Conservation (phyloP, 352 stramenopile genomes). For the Globisporangium carolinianum region DNA sequence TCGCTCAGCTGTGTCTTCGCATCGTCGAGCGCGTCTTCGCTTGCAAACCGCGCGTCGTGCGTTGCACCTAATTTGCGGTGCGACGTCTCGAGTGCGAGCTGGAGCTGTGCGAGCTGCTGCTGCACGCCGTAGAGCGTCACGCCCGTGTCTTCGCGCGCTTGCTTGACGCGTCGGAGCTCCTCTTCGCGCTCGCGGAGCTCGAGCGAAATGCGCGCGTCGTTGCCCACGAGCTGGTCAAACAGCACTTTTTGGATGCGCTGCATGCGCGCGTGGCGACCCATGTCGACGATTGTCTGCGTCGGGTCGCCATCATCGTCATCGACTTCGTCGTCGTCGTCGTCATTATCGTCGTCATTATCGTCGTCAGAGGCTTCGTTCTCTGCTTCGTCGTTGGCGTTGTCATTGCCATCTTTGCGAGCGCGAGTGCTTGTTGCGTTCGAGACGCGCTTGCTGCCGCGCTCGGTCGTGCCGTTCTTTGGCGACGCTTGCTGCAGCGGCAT, state of each 20-base stretch:
- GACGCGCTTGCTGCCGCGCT: no score
- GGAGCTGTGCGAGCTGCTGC: constrained; percentile 91
- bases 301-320: constrained; percentile 54
- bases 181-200: constrained; percentile 78
- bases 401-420: background rate
- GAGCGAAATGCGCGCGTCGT: constrained; percentile 62
- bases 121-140: constrained; percentile 93
- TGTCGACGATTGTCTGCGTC: constrained; percentile 81
- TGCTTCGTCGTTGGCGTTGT: background rate
- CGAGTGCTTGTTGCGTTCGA: background rate
- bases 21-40: constrained; percentile 68
- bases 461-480: no score
- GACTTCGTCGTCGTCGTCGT: constrained; percentile 39
- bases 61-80: constrained; percentile 63
- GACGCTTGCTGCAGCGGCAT: no score
- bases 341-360: constrained; percentile 27
- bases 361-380: constrained; percentile 17
- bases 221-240: constrained; percentile 70
- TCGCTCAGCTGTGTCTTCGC: constrained; percentile 50
- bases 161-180: constrained; percentile 57
- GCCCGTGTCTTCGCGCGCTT: constrained; percentile 82
- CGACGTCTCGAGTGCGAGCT: constrained; percentile 84
- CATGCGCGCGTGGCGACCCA: constrained; percentile 71
- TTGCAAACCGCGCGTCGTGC: constrained; percentile 61
- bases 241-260: constrained; percentile 83